Base-by-base conservation (phyloP, 1,284 basidiomycete species). In the Phylloboletellus chloephorus region DNA sequence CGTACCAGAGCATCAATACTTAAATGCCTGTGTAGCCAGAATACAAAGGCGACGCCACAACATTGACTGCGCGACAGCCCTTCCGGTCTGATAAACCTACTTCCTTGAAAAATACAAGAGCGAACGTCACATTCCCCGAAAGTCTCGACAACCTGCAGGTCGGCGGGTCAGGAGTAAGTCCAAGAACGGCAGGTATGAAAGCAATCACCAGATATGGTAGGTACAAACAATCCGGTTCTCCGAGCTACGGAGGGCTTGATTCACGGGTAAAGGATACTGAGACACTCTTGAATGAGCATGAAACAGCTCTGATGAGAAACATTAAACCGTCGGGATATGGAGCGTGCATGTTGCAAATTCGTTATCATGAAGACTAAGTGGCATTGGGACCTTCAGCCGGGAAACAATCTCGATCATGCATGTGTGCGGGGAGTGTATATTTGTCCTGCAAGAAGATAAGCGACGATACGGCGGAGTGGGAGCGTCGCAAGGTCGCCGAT, bases 151-250 rank as follows among this genome's bases (percentile, higher is more conserved):
- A n/a, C 4, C 38, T 33, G 22, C 13, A n/a, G n/a, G 17, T 24
- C 5, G 11, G 15, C 31, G 31, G 23, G 24, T 52, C 30, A 57
- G 46, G 46, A 40, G 48, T 49, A 26, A 48, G 39, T 19, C 43
- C 46, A 34, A 43, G 39, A 57, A 47, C 35, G 31, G 62, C 30
- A 65, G 21, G 39, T 19, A 44, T 57, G 39, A 65, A 61, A 42
- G 46, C 13, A 62, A 51, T 48, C 46, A 45, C 62, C 59, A 45
- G 17, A 57, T 57, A 51, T 50, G 50, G 59, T 20, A 63, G 37
- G 37, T 41, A 44, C 47, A 52, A 62, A 50, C 37, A n/a, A 37
- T 41, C 34, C 29, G 12, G 11, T 32, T 41, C 24, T 24, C 26
- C 36, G 15, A 4, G 12, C 13, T 15, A 30, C 17, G 29, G 12